Conservation (phyloP, 495 filamentous ascomycete genomes). For the Lophium mytilinum region DNA sequence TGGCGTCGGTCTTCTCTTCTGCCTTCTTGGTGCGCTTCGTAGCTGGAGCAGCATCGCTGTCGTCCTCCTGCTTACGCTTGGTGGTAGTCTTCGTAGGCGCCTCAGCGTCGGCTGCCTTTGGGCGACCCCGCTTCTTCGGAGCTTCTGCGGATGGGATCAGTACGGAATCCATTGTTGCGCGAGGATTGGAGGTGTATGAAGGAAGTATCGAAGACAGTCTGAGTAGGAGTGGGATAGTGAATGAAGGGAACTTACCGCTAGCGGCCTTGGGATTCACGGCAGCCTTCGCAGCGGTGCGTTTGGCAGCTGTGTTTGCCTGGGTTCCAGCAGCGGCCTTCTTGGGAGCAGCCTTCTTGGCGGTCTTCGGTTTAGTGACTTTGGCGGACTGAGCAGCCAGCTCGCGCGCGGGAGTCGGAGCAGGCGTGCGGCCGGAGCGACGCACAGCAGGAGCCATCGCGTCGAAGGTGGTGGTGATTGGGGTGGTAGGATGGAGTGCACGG, state of each 20-base stretch:
- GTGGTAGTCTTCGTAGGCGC: neutral
- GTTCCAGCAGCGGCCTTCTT: neutral
- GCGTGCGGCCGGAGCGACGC: too few species aligned
- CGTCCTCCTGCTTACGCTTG: neutral
- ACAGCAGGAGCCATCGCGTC: neutral
- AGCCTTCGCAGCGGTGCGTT: neutral
- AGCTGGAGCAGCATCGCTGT: neutral
- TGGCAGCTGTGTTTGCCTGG: constrained; percentile 2
- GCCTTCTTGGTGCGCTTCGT: neutral
- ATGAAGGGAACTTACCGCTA: neutral
- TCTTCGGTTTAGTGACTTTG: neutral
- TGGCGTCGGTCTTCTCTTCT: neutral
- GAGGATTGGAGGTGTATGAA: neutral
- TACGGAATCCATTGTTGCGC: neutral
- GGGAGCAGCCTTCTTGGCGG: constrained; percentile 4
- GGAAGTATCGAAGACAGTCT: neutral
- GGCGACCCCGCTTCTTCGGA: constrained; percentile 6
- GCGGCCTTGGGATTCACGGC: neutral
- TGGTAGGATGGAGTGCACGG: too few species aligned
- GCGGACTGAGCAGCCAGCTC: too few species aligned
- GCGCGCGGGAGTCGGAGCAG: too few species aligned
- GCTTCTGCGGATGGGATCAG: neutral
- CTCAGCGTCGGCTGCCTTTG: constrained; percentile 6
- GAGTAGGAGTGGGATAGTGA: neutral
- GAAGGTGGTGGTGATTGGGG: too few species aligned